These are phyloP conservation scores for Triticum urartu DNA, from an alignment of 176 grass and related monocot species.

Conservation along the genomic window DNA sequence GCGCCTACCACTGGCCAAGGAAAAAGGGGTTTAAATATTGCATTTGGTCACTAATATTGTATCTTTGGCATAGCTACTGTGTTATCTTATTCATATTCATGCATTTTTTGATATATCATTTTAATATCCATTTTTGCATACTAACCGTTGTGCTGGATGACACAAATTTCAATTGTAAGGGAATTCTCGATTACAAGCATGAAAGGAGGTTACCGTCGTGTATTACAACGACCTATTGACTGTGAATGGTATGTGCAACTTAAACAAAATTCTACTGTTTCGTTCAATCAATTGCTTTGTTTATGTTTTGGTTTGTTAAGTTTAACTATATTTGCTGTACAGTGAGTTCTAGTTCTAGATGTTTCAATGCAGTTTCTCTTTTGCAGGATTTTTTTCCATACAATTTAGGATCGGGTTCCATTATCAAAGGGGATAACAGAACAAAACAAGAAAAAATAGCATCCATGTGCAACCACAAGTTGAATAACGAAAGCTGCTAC, in stretches of 20 bases:
- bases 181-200: conserved; percentile 89
- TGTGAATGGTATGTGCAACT: conserved; percentile 61
- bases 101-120: not conserved
- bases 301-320: conserved; percentile 15
- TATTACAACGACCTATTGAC: conserved; percentile 72
- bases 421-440: no score
- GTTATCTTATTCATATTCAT: conserved; percentile 22
- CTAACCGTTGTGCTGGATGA: conserved; percentile 5
- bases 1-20: not conserved
- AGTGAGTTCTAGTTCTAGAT: conserved; percentile 13
- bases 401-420: no score
- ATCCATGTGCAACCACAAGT: no score
- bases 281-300: not conserved
- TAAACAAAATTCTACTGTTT: not conserved
- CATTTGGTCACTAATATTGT: conserved; percentile 7
- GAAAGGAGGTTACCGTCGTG: conserved; percentile 83
- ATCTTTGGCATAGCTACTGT: not conserved
- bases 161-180: conserved; percentile 43
- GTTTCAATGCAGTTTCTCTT: not conserved
- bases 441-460: no score
- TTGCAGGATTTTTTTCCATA: no score
- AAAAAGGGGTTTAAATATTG: conserved; percentile 3
- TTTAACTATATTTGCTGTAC: not conserved
- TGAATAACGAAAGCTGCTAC: no score
- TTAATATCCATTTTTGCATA: not conserved